phyloP scores from a whole-genome alignment of 768 basidiomycete genomes.

The Trametes meyenii region DNA sequence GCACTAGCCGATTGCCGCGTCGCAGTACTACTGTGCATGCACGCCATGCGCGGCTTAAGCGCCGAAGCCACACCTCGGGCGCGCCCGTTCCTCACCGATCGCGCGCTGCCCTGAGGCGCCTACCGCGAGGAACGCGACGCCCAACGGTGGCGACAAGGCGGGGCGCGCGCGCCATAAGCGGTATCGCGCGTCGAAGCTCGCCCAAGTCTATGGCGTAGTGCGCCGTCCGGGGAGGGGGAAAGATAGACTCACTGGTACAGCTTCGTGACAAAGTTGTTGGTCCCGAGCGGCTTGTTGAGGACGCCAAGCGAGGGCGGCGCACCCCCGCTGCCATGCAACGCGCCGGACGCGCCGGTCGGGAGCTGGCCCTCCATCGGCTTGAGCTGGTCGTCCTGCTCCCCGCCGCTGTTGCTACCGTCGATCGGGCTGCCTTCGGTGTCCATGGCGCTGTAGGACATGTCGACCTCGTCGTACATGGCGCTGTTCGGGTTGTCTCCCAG shows the following conservation, averaged over 20 bases:
- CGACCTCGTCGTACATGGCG: constrained; percentile 60
- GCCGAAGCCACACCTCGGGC: neutral
- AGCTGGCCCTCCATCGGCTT: constrained; percentile 35
- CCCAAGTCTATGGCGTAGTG: neutral
- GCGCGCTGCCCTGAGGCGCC: neutral
- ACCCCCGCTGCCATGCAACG: constrained; percentile 23
- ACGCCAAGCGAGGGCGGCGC: constrained; percentile 46
- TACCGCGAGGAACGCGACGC: neutral
- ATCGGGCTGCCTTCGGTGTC: constrained; percentile 54
- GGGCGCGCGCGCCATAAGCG: constrained; percentile 2
- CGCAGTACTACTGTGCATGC: too few species aligned
- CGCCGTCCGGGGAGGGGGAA: neutral
- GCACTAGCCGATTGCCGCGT: too few species aligned
- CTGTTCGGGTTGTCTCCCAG: constrained; percentile 32
- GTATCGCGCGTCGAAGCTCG: constrained; percentile 4
- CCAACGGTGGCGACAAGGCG: constrained; percentile 1
- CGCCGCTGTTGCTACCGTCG: constrained; percentile 40
- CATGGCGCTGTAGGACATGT: constrained; percentile 48
- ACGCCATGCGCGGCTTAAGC: neutral
- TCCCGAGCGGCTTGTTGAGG: constrained; percentile 65
- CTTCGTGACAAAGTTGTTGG: constrained; percentile 88
- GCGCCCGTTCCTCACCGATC: constrained; percentile 5
- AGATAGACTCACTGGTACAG: constrained; percentile 69
- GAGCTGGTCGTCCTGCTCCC: constrained; percentile 39
- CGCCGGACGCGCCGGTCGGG: constrained; percentile 18